Evolutionary conservation across 305 asterid genomes (phyloP).

Genomic region (Fraxinus angustifolia): DNA sequence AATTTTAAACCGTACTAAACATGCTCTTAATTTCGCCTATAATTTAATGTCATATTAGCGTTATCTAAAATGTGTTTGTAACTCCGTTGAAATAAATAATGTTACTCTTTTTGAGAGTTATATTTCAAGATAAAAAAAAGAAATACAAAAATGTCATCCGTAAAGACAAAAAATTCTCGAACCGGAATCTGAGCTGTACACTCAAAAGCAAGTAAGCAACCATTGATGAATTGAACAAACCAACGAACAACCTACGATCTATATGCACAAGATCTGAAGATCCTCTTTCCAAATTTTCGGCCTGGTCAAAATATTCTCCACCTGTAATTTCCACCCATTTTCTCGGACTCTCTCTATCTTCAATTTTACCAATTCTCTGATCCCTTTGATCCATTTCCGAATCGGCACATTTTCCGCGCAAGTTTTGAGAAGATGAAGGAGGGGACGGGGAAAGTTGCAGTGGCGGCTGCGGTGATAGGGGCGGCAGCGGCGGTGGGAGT

Average conservation of each 20-base stretch:
- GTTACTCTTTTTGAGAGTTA: too few species aligned
- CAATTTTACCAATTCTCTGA: neutral
- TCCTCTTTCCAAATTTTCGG: neutral
- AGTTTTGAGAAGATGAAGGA: neutral
- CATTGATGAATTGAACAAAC: neutral
- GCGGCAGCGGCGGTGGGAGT: slow-evolving; percentile 66
- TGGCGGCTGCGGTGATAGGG: slow-evolving; percentile 67
- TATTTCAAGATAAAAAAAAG: too few species aligned
- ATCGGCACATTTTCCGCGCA: neutral
- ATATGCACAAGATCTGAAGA: neutral
- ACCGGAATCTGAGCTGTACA: neutral
- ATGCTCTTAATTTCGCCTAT: too few species aligned
- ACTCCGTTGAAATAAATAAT: too few species aligned
- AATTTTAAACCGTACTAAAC: too few species aligned
- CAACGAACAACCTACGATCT: neutral
- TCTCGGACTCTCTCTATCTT: neutral
- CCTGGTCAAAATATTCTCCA: neutral
- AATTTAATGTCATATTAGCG: too few species aligned
- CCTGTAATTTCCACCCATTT: neutral
- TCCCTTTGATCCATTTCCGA: neutral
- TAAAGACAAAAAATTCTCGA: neutral
- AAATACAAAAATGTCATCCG: neutral
- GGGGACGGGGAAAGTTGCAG: slow-evolving; percentile 56
- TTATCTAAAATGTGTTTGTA: too few species aligned
- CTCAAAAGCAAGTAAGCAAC: neutral